Percentiles rank a stretch among this genome's conserved stretches.
These are phyloP conservation scores for Arthroderma uncinatum DNA, from an alignment of 2,329 filamentous ascomycete genomes.

Conservation along the genomic window DNA sequence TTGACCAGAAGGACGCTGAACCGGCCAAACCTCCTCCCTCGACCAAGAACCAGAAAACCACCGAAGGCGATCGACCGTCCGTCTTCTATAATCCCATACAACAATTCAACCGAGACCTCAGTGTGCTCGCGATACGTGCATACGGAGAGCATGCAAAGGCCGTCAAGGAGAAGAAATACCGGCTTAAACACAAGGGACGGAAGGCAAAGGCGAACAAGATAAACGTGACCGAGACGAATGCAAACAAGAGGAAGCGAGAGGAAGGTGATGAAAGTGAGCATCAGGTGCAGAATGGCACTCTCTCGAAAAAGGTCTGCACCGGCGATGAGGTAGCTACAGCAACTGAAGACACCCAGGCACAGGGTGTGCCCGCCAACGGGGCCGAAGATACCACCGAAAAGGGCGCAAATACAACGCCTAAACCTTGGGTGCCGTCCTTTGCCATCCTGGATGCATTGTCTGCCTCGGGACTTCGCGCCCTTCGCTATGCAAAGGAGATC, in stretches of 20 bases:
- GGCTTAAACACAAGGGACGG: slow-evolving; percentile 27
- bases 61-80: slow-evolving; percentile 52
- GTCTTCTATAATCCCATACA: slow-evolving; percentile 99
- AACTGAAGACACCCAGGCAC: slow-evolving; percentile 2
- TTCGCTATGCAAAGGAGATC: slow-evolving; percentile 85
- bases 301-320: neutral
- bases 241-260: slow-evolving; percentile 26
- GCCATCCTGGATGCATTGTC: slow-evolving; percentile 92
- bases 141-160: slow-evolving; percentile 60
- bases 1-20: slow-evolving; percentile 19
- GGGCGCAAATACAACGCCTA: neutral
- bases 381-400: slow-evolving; percentile 5
- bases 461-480: slow-evolving; percentile 77
- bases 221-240: slow-evolving; percentile 27
- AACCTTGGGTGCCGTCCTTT: slow-evolving; percentile 42
- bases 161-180: slow-evolving; percentile 42
- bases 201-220: slow-evolving; percentile 19
- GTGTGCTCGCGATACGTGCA: slow-evolving; percentile 79
- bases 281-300: slow-evolving; percentile 3
- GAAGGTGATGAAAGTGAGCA: neutral
- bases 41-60: slow-evolving; percentile 36
- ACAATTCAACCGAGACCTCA: slow-evolving; percentile 95
- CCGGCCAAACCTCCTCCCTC: slow-evolving; percentile 32
- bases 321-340: slow-evolving; percentile 5
- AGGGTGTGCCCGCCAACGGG: neutral